Evolutionary conservation across 2,329 filamentous ascomycete genomes (phyloP), one percentile per base, ranked within the genome.

Genomic region (Clarireedia homoeocarpa): DNA sequence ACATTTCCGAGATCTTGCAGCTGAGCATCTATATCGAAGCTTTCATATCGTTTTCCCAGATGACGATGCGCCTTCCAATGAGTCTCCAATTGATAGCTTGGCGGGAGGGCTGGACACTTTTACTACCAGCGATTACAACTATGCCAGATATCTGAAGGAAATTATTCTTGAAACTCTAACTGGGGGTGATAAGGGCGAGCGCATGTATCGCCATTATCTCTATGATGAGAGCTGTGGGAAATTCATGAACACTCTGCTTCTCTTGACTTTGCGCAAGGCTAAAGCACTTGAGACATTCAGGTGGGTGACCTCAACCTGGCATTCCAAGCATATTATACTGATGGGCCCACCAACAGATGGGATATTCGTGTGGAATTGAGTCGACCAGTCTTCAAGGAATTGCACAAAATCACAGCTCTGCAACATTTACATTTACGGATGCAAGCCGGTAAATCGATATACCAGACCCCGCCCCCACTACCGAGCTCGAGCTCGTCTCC

Each of bases 361-460:
- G 83, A 85, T 65, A 79, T 85, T 53, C 76, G 81, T 6, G 77
- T 86, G 54, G 82, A 85, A 66, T 73, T 86, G 9, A 82, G 77
- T 65, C 73, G 79, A 5, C 75, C 75, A 1, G 75, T 85, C 4
- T 85, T 82, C 69, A 74, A 74, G 56, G 74, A 75, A 36, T 71
- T 86, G 10, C 82, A 84, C 64, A 68, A 73, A 36, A 79, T 84
- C 55, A 58, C 70, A 17, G 73, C 76, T 6, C 72, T 86, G 27
- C 74, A 75, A 55, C 71, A 78, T 58, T 63, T 86, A 12, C 79
- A 83, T 60, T 64, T 86, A 45, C 78, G 83, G 55, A 74, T 85
- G 69, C 82, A 84, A 58, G 71, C 73, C 4, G 82, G 81, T 2
- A 72, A 74, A 1, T 83, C 82, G 0, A 72, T 80, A 48, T 83